Conservation (phyloP, 23 red algal genomes). For the Gracilaria vermiculophylla region DNA sequence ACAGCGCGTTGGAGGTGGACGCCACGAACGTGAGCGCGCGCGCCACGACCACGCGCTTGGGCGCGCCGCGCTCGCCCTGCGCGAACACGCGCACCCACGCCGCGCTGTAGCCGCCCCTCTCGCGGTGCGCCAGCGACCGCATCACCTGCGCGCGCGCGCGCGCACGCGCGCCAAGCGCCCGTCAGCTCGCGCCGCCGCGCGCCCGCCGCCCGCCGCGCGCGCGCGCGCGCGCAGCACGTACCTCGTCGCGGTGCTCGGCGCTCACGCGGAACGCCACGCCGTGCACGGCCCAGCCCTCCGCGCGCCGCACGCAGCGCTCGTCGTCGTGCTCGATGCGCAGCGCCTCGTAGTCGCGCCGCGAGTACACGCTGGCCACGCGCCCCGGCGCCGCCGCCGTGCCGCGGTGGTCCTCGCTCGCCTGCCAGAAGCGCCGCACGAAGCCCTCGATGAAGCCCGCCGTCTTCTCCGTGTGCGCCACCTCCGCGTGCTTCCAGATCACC, state of each 20-base stretch:
- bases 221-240: too few relatives aligned
- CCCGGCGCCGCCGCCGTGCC: constrained; percentile 4
- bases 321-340: not conserved
- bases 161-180: not conserved
- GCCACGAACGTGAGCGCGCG: constrained; percentile 21
- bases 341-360: not conserved
- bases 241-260: constrained; percentile 4
- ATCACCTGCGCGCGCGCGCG: constrained; percentile 11
- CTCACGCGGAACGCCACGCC: constrained; percentile 22
- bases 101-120: constrained; percentile 8
- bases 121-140: not conserved
- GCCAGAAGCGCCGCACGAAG: constrained; percentile 50
- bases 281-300: constrained; percentile 24
- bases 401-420: constrained; percentile 41
- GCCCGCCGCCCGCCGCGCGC: too few relatives aligned
- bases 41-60: not conserved
- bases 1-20: not conserved
- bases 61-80: not conserved
- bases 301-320: not conserved
- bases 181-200: too few relatives aligned
- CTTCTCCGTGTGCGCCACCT: not conserved
- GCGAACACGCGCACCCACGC: constrained; percentile 11
- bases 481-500: constrained; percentile 50
- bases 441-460: constrained; percentile 1
- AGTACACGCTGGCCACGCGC: constrained; percentile 32